phyloP scores from a whole-genome alignment of 2,329 filamentous ascomycete species.

The Orbilia brochopaga region DNA sequence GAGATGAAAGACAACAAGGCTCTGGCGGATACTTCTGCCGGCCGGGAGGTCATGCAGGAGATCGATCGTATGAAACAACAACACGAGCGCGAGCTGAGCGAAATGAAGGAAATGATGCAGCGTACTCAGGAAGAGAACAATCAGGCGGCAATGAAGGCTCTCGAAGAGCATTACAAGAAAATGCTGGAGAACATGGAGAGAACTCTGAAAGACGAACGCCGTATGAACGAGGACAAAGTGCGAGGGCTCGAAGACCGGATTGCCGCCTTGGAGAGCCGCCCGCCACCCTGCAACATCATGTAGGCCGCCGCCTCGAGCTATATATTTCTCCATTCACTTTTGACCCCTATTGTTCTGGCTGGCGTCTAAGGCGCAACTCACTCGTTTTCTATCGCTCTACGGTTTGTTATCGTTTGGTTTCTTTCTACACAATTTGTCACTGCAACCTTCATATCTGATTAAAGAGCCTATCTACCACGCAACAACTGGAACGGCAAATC shows the following conservation, averaged over 20 bases:
- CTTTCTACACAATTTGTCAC: background rate
- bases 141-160: slow-evolving; percentile 24
- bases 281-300: slow-evolving; percentile 26
- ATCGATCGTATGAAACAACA: slow-evolving; percentile 73
- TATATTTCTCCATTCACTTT: too few relatives aligned
- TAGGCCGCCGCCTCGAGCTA: background rate
- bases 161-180: slow-evolving; percentile 32
- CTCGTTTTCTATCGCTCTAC: background rate
- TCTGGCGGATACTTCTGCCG: slow-evolving; percentile 67
- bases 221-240: slow-evolving; percentile 39
- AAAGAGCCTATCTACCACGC: too few relatives aligned
- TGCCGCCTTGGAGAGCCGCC: slow-evolving; percentile 17
- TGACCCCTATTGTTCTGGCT: too few relatives aligned
- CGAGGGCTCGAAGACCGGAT: slow-evolving; percentile 32
- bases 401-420: background rate
- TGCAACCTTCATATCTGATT: background rate
- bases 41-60: slow-evolving; percentile 78
- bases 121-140: slow-evolving; percentile 46
- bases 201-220: slow-evolving; percentile 28
- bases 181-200: slow-evolving; percentile 31
- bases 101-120: slow-evolving; percentile 67
- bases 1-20: slow-evolving; percentile 83
- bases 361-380: slow-evolving; percentile 1
- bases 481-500: too few relatives aligned
- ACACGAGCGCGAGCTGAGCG: slow-evolving; percentile 75